Conservation (phyloP, 768 basidiomycete species). For the Tulasnella sp. region DNA sequence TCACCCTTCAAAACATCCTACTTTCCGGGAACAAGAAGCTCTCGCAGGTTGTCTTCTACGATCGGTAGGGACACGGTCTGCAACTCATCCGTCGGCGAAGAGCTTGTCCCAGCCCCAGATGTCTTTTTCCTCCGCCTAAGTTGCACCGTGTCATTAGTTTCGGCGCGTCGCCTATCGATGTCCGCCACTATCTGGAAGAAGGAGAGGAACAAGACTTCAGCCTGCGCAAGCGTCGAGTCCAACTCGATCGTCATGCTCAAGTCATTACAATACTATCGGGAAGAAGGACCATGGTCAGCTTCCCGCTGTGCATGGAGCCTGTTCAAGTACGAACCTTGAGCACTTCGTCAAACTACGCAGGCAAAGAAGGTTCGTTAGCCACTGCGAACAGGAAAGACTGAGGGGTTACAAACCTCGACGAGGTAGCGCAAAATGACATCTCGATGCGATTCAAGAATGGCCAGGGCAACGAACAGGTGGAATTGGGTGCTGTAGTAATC, state of each 20-base stretch:
- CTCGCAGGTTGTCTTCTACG: conserved; percentile 19
- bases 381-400: neutral
- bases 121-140: neutral
- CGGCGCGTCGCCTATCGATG: conserved; percentile 70
- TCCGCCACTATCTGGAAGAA: conserved; percentile 84
- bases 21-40: conserved; percentile 15
- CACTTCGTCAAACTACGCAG: conserved; percentile 66
- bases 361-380: neutral
- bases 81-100: neutral
- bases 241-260: conserved; percentile 95
- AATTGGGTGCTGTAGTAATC: conserved; percentile 83
- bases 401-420: conserved; percentile 55
- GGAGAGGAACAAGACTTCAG: conserved; percentile 91
- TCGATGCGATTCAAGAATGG: conserved; percentile 88
- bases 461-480: conserved; percentile 89
- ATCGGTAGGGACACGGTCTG: conserved; percentile 11
- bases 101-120: neutral
- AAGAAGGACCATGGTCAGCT: conserved; percentile 10
- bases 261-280: conserved; percentile 75
- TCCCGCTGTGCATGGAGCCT: neutral
- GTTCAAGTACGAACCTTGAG: conserved; percentile 44
- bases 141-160: conserved; percentile 27
- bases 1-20: neutral
- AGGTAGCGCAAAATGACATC: conserved; percentile 94
- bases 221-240: conserved; percentile 90